Percentiles rank a stretch among this genome's conserved stretches.
Evolutionary conservation across 1,139 yeast genomes (phyloP).

Genomic region (Yamadazyma jaroonii): DNA sequence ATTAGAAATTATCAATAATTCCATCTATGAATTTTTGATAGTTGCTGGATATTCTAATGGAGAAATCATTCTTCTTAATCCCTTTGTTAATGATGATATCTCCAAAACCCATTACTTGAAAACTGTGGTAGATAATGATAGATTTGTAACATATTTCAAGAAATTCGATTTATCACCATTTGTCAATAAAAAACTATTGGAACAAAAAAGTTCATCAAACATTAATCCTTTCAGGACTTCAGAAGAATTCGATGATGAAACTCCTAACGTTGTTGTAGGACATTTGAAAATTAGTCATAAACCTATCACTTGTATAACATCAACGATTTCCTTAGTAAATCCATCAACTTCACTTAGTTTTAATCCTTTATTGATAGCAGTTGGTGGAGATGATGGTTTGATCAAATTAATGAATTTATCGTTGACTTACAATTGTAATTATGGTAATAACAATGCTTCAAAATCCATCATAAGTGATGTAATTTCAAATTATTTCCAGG

Average conservation of each 20-base stretch:
- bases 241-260: constrained; percentile 3
- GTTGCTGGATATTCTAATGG: constrained; percentile 43
- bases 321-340: constrained; percentile 20
- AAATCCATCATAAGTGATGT: constrained; percentile 53
- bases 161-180: constrained; percentile 38
- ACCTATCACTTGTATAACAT: constrained; percentile 41
- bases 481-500: constrained; percentile 62
- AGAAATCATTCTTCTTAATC: constrained; percentile 37
- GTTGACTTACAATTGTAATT: constrained; percentile 20
- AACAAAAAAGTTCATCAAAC: neutral
- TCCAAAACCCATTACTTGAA: constrained; percentile 21
- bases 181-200: constrained; percentile 5
- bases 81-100: constrained; percentile 16
- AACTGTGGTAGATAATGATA: constrained; percentile 31
- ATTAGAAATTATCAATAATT: constrained; percentile 30
- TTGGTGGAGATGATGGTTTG: constrained; percentile 68
- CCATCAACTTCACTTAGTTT: constrained; percentile 18
- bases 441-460: constrained; percentile 19
- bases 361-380: constrained; percentile 49
- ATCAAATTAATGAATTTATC: constrained; percentile 54
- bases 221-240: constrained; percentile 2
- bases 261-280: constrained; percentile 32
- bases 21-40: constrained; percentile 29
- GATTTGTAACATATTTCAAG: constrained; percentile 36
- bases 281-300: constrained; percentile 61